Evolutionary conservation across 176 grass and related monocot species (phyloP).

Genomic region (Aegilops longissima): DNA sequence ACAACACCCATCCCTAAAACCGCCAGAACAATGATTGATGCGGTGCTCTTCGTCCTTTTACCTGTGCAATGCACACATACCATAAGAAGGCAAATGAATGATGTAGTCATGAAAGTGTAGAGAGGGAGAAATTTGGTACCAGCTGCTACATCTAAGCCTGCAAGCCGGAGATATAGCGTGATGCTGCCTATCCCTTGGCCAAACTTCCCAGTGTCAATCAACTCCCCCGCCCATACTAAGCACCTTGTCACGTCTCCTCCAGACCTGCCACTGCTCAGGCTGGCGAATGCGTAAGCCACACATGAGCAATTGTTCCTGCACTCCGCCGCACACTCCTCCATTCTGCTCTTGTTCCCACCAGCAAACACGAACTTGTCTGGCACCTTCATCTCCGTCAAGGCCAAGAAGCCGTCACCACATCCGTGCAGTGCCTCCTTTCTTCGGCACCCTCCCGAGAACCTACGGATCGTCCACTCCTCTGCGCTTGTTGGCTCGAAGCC

Average conservation of each 20-base stretch:
- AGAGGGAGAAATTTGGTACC: not conserved
- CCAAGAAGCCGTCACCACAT: conserved; percentile 17
- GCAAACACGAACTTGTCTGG: not conserved
- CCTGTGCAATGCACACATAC: not conserved
- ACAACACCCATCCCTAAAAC: not conserved
- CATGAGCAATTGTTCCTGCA: conserved; percentile 52
- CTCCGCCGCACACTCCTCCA: conserved; percentile 20
- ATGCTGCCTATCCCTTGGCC: not conserved
- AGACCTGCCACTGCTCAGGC: not conserved
- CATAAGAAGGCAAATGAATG: not conserved
- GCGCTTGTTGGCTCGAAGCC: conserved; percentile 24
- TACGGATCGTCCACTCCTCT: not conserved
- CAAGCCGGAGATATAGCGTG: conserved; percentile 45
- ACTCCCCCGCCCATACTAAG: conserved; percentile 33
- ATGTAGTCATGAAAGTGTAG: not conserved
- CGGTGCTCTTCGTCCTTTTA: not conserved
- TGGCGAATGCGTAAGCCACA: conserved; percentile 25
- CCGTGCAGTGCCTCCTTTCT: not conserved
- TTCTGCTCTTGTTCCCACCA: not conserved
- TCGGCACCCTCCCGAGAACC: conserved; percentile 8
- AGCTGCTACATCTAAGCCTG: not conserved
- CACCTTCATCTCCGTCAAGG: not conserved
- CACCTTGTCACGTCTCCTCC: conserved; percentile 14
- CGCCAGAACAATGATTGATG: not conserved
- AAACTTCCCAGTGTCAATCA: conserved; percentile 14